A percentile compares a stretch with the other conserved stretches of the same genome.
Evolutionary conservation across 306 rosid genomes (phyloP).

Genomic region (Argentina anserina): DNA sequence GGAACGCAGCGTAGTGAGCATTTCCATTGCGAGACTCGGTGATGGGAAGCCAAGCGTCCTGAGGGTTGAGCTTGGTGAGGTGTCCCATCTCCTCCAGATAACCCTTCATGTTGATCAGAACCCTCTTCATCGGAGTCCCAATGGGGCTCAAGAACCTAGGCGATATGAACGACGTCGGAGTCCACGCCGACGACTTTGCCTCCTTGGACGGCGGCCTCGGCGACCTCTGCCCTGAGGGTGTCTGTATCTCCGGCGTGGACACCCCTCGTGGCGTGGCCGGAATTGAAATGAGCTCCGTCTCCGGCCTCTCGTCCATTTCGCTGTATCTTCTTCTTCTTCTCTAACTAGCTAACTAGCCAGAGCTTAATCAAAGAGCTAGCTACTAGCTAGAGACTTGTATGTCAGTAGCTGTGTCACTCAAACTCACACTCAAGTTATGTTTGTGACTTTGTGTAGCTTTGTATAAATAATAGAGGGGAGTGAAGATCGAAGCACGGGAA

Average conservation of each 20-base stretch:
- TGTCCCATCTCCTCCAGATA: constrained; percentile 95
- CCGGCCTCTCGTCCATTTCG: constrained; percentile 87
- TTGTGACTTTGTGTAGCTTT: neutral
- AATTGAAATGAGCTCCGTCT: constrained; percentile 90
- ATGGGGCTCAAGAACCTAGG: constrained; percentile 98
- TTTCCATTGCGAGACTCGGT: constrained; percentile 96
- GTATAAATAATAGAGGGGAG: neutral
- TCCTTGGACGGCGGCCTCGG: constrained; percentile 76
- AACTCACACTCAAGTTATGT: neutral
- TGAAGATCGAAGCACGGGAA: neutral
- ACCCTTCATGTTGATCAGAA: constrained; percentile 87
- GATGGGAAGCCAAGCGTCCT: constrained; percentile 99
- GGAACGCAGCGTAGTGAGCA: constrained; percentile 96
- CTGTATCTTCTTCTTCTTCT: neutral
- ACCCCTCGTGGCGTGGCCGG: constrained; percentile 88
- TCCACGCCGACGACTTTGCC: constrained; percentile 92
- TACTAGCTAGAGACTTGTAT: neutral
- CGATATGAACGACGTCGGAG: constrained; percentile 90
- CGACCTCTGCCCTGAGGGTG: constrained; percentile 90
- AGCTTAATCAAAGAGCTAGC: no score
- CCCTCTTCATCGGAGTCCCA: constrained; percentile 97
- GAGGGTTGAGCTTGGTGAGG: constrained; percentile 94
- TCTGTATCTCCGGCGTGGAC: constrained; percentile 86
- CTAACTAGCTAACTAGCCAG: neutral
- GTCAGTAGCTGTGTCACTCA: neutral